A percentile compares a stretch with the other conserved stretches of the same genome.
These are phyloP conservation scores for Acanthamoeba castellanii DNA, from an alignment of 208 protist genomes.

Conservation along the genomic window DNA sequence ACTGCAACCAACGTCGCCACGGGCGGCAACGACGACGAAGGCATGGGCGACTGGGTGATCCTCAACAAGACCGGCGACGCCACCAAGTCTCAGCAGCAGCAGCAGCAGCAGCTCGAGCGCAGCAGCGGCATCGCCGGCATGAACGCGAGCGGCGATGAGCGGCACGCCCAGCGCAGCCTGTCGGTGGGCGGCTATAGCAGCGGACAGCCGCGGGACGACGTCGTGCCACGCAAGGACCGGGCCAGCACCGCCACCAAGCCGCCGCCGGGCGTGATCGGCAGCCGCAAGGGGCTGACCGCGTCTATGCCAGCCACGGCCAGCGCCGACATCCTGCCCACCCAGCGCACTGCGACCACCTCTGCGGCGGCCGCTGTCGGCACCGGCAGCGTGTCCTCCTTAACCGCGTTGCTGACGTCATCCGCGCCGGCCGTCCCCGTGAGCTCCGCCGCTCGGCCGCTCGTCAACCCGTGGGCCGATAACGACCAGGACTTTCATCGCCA, in stretches of 20 bases:
- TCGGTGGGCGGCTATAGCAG: neutral
- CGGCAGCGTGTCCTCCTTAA: neutral
- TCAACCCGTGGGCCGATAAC: neutral
- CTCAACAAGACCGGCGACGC: neutral
- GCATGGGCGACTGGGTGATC: slow-evolving; percentile 14
- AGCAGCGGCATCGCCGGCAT: neutral
- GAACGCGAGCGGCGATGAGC: neutral
- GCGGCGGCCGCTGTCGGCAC: too few relatives aligned
- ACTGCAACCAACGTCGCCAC: neutral
- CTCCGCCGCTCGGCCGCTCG: neutral
- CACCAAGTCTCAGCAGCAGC: too few relatives aligned
- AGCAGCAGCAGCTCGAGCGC: neutral
- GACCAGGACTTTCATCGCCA: neutral
- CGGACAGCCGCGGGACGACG: neutral
- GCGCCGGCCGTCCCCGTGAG: neutral
- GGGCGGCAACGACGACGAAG: neutral
- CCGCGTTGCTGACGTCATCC: neutral
- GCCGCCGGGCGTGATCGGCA: slow-evolving; percentile 36
- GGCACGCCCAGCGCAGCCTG: neutral
- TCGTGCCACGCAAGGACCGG: slow-evolving; percentile 10
- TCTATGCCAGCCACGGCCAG: slow-evolving; percentile 20
- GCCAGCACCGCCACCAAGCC: neutral
- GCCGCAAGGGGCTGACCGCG: slow-evolving; percentile 28
- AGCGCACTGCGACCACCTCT: neutral
- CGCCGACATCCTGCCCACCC: neutral